These are phyloP conservation scores for Barbarea vulgaris DNA, from an alignment of 345 rosid species.

Conservation along the genomic window DNA sequence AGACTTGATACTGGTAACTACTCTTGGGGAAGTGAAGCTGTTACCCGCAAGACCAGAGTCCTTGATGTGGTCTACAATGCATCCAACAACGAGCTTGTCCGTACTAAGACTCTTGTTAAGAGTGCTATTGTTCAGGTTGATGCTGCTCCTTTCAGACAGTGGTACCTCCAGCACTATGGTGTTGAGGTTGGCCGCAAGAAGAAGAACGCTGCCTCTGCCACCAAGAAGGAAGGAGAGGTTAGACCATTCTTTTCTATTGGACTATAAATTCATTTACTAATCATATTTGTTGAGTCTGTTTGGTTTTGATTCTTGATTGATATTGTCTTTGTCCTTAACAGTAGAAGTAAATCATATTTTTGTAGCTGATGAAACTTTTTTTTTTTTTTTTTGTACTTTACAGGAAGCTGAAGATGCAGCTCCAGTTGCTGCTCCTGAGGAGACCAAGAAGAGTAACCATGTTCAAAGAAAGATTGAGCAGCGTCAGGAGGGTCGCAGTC, in stretches of 20 bases:
- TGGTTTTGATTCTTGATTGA: not conserved
- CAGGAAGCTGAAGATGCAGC: conserved; percentile 57
- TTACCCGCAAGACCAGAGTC: conserved; percentile 78
- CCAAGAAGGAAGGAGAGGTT: conserved; percentile 70
- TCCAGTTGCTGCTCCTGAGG: conserved; percentile 48
- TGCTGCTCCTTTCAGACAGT: conserved; percentile 76
- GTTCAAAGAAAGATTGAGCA: conserved; percentile 56
- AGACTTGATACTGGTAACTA: conserved; percentile 86
- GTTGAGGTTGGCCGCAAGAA: conserved; percentile 81
- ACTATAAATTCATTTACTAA: not conserved
- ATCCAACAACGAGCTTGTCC: conserved; percentile 82
- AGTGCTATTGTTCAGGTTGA: conserved; percentile 74
- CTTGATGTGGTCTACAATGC: conserved; percentile 91
- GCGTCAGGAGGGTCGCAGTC: conserved; percentile 55
- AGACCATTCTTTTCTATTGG: not conserved
- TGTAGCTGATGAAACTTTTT: not conserved
- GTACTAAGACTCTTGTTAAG: conserved; percentile 80
- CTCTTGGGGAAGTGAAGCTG: conserved; percentile 92
- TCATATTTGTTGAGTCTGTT: not conserved
- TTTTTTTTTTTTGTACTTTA: not conserved
- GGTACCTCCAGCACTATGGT: conserved; percentile 71
- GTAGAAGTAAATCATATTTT: not conserved
- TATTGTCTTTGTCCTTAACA: too few species aligned
- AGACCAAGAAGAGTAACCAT: conserved; percentile 64
- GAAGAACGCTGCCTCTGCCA: conserved; percentile 45